Percentiles rank a stretch among this genome's conserved stretches.
Evolutionary conservation across 1,284 basidiomycete genomes (phyloP).

Genomic region (Cryptococcus sp.): DNA sequence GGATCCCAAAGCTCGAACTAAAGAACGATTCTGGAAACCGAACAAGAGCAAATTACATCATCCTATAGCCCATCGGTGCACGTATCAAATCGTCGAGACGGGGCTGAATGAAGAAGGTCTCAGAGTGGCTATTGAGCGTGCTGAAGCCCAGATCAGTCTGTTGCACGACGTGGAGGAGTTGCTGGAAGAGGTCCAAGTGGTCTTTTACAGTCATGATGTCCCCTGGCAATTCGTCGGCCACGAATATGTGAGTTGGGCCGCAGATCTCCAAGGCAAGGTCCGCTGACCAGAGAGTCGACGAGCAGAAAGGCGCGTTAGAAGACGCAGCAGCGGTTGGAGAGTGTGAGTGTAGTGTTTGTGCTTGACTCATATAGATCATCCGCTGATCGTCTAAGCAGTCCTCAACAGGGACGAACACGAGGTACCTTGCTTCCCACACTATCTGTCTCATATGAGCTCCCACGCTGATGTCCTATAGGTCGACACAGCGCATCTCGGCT

Average conservation of each 20-base stretch:
- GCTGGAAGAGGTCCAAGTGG: constrained; percentile 38
- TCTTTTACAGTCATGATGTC: constrained; percentile 47
- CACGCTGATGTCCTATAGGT: constrained; percentile 12
- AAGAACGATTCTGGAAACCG: not conserved
- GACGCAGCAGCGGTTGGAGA: constrained; percentile 44
- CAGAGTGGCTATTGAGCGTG: constrained; percentile 31
- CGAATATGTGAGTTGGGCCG: constrained; percentile 42
- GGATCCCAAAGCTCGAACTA: not conserved
- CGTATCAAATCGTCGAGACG: constrained; percentile 26
- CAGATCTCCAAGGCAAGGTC: not conserved
- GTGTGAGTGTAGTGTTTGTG: constrained; percentile 28
- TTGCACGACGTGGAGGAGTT: constrained; percentile 34
- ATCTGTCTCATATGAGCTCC: not conserved
- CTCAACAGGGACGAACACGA: constrained; percentile 32
- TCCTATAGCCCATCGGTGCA: constrained; percentile 19
- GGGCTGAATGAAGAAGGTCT: constrained; percentile 38
- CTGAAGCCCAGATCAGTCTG: constrained; percentile 38
- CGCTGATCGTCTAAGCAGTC: constrained; percentile 18
- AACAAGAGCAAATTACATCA: constrained; percentile 2
- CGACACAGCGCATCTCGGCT: constrained; percentile 45
- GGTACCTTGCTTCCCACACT: constrained; percentile 12
- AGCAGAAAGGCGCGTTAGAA: constrained; percentile 34
- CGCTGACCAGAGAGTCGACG: not conserved
- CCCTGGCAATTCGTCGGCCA: constrained; percentile 51
- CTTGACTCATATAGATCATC: not conserved